Conservation (phyloP, 805 yeast species). For the Kuraishia ogatae region DNA sequence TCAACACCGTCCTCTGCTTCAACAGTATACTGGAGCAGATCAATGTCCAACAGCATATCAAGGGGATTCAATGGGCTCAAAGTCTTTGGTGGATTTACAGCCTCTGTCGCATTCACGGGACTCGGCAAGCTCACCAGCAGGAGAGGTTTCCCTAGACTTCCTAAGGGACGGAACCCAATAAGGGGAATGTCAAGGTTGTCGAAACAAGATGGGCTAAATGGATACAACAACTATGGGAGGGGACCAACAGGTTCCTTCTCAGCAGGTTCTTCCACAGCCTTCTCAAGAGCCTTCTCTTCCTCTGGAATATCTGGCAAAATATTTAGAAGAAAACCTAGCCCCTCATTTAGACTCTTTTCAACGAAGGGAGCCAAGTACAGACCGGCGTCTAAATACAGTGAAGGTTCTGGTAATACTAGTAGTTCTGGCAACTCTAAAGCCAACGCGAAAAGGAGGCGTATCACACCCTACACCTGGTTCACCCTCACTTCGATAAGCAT, state of each 20-base stretch:
- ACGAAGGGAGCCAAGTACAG: conserved; percentile 5
- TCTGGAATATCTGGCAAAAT: neutral
- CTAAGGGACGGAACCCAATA: neutral
- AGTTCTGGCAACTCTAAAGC: neutral
- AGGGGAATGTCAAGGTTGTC: neutral
- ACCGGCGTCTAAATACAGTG: neutral
- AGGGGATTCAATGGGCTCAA: neutral
- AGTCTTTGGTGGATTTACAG: too few relatives aligned
- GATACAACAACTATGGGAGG: too few relatives aligned
- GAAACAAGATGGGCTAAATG: too few relatives aligned
- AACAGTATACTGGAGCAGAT: neutral
- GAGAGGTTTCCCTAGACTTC: neutral
- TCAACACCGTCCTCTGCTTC: neutral
- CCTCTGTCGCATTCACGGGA: conserved; percentile 11
- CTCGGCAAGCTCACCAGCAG: conserved; percentile 3
- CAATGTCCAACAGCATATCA: neutral
- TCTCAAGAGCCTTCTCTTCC: neutral
- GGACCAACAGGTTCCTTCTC: neutral
- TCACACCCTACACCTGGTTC: conserved; percentile 32
- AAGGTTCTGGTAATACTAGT: neutral
- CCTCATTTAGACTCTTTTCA: conserved; percentile 8
- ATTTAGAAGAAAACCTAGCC: neutral
- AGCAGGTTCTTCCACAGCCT: too few relatives aligned
- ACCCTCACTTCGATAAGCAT: conserved; percentile 44
- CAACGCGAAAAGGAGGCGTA: conserved; percentile 5